These are phyloP conservation scores for Coemansia sp. DNA, from an alignment of 192 early-diverging fungal species.

Conservation along the genomic window DNA sequence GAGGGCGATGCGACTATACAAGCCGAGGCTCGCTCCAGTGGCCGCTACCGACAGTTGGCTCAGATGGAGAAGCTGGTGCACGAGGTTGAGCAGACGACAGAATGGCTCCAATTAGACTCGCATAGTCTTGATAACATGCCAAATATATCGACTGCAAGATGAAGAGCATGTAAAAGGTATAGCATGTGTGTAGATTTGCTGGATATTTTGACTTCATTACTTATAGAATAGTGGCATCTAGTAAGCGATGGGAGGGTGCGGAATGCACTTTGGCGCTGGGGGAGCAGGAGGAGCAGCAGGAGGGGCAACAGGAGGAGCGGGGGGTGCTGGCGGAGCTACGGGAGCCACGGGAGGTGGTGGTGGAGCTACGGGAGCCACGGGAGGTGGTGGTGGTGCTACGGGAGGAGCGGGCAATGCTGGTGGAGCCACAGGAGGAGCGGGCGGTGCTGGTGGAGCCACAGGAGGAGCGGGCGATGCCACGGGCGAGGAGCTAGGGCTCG, in stretches of 20 bases:
- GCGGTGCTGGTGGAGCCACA: background rate
- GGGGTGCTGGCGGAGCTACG: too few relatives aligned
- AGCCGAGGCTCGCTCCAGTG: background rate
- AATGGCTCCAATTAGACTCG: conserved; percentile 12
- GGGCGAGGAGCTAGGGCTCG: background rate
- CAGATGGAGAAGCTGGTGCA: conserved; percentile 47
- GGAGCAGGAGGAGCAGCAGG: conserved; percentile 4
- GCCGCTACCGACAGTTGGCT: conserved; percentile 21
- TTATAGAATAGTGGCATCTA: background rate
- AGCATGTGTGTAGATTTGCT: too few relatives aligned
- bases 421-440: background rate
- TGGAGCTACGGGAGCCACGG: too few relatives aligned
- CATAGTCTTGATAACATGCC: background rate
- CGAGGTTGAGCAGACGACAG: conserved; percentile 30
- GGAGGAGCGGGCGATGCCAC: background rate
- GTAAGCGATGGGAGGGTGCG: conserved; percentile 4
- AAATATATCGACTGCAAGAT: background rate
- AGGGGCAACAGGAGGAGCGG: too few relatives aligned
- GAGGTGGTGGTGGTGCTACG: too few relatives aligned
- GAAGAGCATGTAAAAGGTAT: background rate
- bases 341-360: too few relatives aligned
- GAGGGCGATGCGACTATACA: background rate
- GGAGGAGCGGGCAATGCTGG: too few relatives aligned
- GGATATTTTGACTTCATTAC: too few relatives aligned
- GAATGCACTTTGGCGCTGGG: conserved; percentile 6